phyloP scores from a whole-genome alignment of 441 rosid genomes.

The Raphanus hybrid region DNA sequence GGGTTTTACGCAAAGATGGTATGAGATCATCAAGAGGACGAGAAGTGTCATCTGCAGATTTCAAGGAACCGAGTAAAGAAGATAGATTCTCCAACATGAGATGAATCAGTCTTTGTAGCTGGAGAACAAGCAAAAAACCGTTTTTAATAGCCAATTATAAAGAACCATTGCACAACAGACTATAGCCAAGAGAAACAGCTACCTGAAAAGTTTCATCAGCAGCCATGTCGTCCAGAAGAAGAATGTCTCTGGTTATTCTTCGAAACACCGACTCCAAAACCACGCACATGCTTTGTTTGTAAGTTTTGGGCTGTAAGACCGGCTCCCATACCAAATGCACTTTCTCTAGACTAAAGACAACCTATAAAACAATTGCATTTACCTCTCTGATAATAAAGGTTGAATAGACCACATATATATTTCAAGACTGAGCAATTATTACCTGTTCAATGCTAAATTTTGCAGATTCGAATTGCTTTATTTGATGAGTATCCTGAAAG shows the following conservation, averaged over 20 bases:
- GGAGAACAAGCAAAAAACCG: slow-evolving; percentile 44
- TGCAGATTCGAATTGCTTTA: slow-evolving; percentile 85
- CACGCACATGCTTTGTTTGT: slow-evolving; percentile 80
- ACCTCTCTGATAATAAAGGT: slow-evolving; percentile 22
- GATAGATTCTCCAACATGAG: slow-evolving; percentile 80
- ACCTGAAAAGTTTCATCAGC: slow-evolving; percentile 99
- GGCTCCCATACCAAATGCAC: slow-evolving; percentile 96
- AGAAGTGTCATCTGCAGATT: slow-evolving; percentile 47
- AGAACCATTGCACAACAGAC: slow-evolving; percentile 19
- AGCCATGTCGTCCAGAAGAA: slow-evolving; percentile 95
- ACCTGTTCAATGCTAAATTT: slow-evolving; percentile 94
- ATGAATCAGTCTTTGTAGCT: slow-evolving; percentile 88
- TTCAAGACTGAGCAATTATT: slow-evolving; percentile 10
- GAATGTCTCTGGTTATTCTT: slow-evolving; percentile 75
- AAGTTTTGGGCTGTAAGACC: slow-evolving; percentile 74
- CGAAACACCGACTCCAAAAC: slow-evolving; percentile 87
- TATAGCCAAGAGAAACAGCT: background rate
- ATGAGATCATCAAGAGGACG: slow-evolving; percentile 61
- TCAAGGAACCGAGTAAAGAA: slow-evolving; percentile 70
- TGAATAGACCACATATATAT: slow-evolving; percentile 24
- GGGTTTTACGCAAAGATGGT: slow-evolving; percentile 79
- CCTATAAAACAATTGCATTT: slow-evolving; percentile 50
- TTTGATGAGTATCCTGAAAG: slow-evolving; percentile 92
- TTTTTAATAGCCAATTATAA: slow-evolving; percentile 17
- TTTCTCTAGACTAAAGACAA: slow-evolving; percentile 90